Evolutionary conservation across 83 land plant genomes (phyloP).

Genomic region (Picea abies): DNA sequence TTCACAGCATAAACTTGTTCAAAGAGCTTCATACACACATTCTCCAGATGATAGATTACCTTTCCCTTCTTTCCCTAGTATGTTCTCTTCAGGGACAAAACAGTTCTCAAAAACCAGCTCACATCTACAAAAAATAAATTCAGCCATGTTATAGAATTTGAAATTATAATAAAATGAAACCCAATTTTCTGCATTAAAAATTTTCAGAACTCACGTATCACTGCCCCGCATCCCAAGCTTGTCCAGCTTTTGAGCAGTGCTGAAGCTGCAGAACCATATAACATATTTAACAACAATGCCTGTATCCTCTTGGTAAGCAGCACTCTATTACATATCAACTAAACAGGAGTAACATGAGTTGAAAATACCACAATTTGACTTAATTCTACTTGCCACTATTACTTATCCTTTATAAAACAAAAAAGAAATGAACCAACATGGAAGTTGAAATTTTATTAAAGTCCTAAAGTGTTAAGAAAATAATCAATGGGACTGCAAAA

Average conservation of each 20-base stretch:
- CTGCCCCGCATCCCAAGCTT: conserved; percentile 99
- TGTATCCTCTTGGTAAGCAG: background rate
- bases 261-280: conserved; percentile 67
- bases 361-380: background rate
- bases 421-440: background rate
- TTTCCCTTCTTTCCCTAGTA: conserved; percentile 98
- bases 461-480: too few relatives aligned
- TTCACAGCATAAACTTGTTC: too few relatives aligned
- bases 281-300: background rate
- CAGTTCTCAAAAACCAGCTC: conserved; percentile 99
- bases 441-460: too few relatives aligned
- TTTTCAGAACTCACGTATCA: conserved; percentile 77
- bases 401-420: background rate
- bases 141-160: background rate
- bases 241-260: conserved; percentile 99
- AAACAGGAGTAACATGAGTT: background rate
- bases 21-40: background rate
- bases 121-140: conserved; percentile 61
- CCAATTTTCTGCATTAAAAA: background rate
- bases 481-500: too few relatives aligned
- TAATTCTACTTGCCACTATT: background rate
- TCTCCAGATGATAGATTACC: conserved; percentile 40
- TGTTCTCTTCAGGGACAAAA: conserved; percentile 93
- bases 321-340: background rate
- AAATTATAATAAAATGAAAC: background rate